Percentiles rank a stretch among this genome's conserved stretches.
phyloP scores from a whole-genome alignment of 805 yeast species.

The Nakazawaea wyomingensis region DNA sequence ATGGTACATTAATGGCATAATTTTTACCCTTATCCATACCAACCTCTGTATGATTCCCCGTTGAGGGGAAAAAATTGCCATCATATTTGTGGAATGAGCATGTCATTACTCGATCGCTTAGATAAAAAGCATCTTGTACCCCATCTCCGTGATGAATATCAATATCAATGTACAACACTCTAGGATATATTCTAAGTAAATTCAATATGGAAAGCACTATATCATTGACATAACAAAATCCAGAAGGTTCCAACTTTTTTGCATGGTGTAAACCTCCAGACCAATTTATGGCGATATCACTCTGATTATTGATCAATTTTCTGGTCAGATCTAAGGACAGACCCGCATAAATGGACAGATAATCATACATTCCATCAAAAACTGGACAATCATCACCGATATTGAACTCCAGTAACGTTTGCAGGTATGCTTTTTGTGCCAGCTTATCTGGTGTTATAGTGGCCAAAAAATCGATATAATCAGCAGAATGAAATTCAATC shows the following conservation, averaged over 20 bases:
- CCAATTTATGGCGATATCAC: conserved; percentile 94
- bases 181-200: conserved; percentile 79
- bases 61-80: conserved; percentile 96
- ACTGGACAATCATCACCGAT: conserved; percentile 95
- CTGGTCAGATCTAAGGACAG: conserved; percentile 93
- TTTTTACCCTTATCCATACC: conserved; percentile 89
- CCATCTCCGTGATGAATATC: conserved; percentile 98
- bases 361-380: conserved; percentile 91
- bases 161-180: conserved; percentile 90
- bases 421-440: conserved; percentile 41
- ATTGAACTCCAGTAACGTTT: conserved; percentile 64
- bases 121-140: conserved; percentile 93
- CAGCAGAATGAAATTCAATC: conserved; percentile 78
- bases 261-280: conserved; percentile 98
- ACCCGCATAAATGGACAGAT: conserved; percentile 84
- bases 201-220: conserved; percentile 86
- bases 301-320: conserved; percentile 75
- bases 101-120: conserved; percentile 95
- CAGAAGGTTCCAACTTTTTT: conserved; percentile 88
- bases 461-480: conserved; percentile 73
- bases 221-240: conserved; percentile 93
- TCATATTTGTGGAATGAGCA: conserved; percentile 90
- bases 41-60: conserved; percentile 85
- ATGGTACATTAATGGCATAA: conserved; percentile 85
- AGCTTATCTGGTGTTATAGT: conserved; percentile 73